Conservation (phyloP, 768 basidiomycete genomes). For the Dacryopinax spathularia region DNA sequence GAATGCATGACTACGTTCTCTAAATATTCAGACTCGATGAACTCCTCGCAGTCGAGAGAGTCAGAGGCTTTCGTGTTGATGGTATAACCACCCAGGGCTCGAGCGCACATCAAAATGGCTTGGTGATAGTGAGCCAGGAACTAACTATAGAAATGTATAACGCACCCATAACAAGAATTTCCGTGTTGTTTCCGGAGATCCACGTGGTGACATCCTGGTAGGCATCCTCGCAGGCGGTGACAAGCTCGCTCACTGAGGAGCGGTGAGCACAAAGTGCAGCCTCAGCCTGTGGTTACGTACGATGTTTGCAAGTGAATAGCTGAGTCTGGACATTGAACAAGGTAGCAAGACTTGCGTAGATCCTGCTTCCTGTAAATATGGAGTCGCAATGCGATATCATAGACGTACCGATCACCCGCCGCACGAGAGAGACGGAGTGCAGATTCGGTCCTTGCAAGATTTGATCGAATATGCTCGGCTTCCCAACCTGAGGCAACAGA, state of each 20-base stretch:
- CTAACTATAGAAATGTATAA: background rate
- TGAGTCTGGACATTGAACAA: conserved; percentile 40
- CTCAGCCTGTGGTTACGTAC: background rate
- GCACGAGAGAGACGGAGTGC: conserved; percentile 51
- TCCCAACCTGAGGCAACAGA: conserved; percentile 45
- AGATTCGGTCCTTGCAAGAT: conserved; percentile 44
- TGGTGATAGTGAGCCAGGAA: background rate
- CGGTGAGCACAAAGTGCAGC: background rate
- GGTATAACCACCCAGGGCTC: conserved; percentile 50
- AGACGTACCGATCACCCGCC: conserved; percentile 46
- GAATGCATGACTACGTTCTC: conserved; percentile 31
- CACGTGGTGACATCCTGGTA: conserved; percentile 20
- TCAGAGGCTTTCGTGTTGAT: conserved; percentile 34
- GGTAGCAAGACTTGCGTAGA: conserved; percentile 47
- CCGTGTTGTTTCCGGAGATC: conserved; percentile 40
- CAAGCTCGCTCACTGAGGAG: background rate
- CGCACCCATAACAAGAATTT: conserved; percentile 41
- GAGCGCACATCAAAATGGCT: conserved; percentile 50
- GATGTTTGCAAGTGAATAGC: conserved; percentile 42
- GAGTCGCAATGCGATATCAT: background rate
- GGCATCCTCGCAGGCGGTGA: conserved; percentile 8
- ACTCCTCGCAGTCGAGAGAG: conserved; percentile 46
- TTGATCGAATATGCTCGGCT: conserved; percentile 48
- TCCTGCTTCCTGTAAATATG: conserved; percentile 24
- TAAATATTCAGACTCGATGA: conserved; percentile 42